These are phyloP conservation scores for Hypoxylon sp. DNA, from an alignment of 2,329 filamentous ascomycete species.

Conservation along the genomic window DNA sequence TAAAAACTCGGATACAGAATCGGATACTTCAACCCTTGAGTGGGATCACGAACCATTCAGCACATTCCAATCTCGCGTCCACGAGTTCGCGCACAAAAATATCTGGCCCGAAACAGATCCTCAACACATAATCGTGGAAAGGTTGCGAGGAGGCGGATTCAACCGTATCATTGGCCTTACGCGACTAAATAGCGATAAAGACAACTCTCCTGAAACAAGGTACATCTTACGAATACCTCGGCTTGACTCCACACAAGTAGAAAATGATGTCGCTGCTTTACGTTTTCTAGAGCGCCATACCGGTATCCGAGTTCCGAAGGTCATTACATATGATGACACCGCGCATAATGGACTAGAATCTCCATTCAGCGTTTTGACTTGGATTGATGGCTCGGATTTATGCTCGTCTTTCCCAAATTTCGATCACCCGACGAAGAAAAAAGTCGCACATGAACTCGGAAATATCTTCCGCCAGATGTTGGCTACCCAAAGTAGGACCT, in stretches of 20 bases:
- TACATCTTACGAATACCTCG: slow-evolving; percentile 31
- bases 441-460: slow-evolving; percentile 28
- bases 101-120: slow-evolving; percentile 19
- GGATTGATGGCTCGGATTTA: slow-evolving; percentile 10
- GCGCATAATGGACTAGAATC: slow-evolving; percentile 4
- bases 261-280: slow-evolving; percentile 32
- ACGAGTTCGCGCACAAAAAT: background rate
- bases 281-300: slow-evolving; percentile 33
- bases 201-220: background rate
- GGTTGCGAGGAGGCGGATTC: slow-evolving; percentile 10
- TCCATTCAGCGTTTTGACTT: slow-evolving; percentile 28
- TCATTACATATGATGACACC: slow-evolving; percentile 28
- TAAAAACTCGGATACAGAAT: background rate
- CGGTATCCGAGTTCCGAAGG: slow-evolving; percentile 26
- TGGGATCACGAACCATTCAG: slow-evolving; percentile 6
- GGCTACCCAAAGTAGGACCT: slow-evolving; percentile 8
- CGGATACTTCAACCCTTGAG: background rate
- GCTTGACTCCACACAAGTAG: slow-evolving; percentile 16
- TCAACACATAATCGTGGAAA: slow-evolving; percentile 22
- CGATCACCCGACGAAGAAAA: slow-evolving; percentile 7
- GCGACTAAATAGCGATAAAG: background rate
- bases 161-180: slow-evolving; percentile 33
- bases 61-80: slow-evolving; percentile 3
- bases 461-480: slow-evolving; percentile 23
- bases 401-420: slow-evolving; percentile 1